phyloP scores from a whole-genome alignment of 106 monocot genomes.

The Platanthera guangdongensis region DNA sequence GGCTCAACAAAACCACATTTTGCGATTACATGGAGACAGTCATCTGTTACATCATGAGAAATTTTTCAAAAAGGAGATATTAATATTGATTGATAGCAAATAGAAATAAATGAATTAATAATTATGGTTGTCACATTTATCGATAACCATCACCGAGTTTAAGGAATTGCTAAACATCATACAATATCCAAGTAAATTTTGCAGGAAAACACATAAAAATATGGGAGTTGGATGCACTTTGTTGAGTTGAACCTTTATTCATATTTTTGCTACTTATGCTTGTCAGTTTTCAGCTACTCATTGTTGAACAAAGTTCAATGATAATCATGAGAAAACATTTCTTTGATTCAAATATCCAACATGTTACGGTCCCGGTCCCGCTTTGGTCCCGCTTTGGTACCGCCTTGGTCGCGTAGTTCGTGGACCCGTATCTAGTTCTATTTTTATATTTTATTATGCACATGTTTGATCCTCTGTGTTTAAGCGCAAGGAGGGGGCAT shows the following conservation, averaged over 20 bases:
- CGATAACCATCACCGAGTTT: neutral
- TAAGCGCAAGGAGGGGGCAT: too few species aligned
- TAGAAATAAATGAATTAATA: neutral
- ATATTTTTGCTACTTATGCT: neutral
- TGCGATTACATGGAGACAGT: slow-evolving; percentile 53
- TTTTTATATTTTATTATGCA: too few species aligned
- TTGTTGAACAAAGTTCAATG: neutral
- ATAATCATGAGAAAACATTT: neutral
- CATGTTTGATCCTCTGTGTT: too few species aligned
- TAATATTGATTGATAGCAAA: neutral
- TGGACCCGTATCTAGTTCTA: too few species aligned
- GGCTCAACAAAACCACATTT: slow-evolving; percentile 82
- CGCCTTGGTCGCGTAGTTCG: too few species aligned
- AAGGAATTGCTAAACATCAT: neutral
- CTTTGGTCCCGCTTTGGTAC: too few species aligned
- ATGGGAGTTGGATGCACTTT: neutral
- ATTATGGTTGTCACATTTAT: neutral
- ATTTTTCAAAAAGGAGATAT: slow-evolving; percentile 2
- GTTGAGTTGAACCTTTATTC: neutral
- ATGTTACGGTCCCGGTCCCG: too few species aligned
- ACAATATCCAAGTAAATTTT: neutral
- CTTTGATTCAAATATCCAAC: neutral
- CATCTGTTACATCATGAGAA: slow-evolving; percentile 30
- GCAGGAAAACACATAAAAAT: neutral
- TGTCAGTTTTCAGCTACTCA: neutral